Conservation (phyloP, 495 filamentous ascomycete genomes). For the Sphaerosporella brunnea region DNA sequence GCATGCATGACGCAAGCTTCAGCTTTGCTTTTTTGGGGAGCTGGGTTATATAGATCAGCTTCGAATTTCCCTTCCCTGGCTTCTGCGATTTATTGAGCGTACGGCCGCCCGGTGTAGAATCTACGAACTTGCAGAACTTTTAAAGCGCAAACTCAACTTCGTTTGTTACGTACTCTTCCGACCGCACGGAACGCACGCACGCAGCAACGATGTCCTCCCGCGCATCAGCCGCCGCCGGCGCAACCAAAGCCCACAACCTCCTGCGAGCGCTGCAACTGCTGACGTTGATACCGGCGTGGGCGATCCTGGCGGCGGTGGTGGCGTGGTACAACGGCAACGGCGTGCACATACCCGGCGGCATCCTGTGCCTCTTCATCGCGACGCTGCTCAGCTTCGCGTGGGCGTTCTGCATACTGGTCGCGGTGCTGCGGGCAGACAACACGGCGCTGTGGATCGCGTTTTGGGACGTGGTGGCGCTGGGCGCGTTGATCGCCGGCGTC, state of each 20-base stretch:
- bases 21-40: no score
- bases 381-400: slow-evolving; percentile 23
- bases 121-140: no score
- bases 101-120: no score
- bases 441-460: slow-evolving; percentile 23
- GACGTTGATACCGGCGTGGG: slow-evolving; percentile 20
- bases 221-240: no score
- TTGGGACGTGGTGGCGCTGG: slow-evolving; percentile 13
- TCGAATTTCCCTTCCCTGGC: no score
- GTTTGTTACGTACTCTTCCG: no score
- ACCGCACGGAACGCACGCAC: no score
- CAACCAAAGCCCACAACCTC: slow-evolving; percentile 8
- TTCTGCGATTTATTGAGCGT: no score
- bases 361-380: slow-evolving; percentile 21
- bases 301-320: slow-evolving; percentile 19
- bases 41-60: no score
- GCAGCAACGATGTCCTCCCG: no score
- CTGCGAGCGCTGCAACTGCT: slow-evolving; percentile 20
- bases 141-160: no score
- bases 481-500: slow-evolving; percentile 19
- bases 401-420: slow-evolving; percentile 21
- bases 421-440: slow-evolving; percentile 19
- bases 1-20: no score
- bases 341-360: slow-evolving; percentile 5
- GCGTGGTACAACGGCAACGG: slow-evolving; percentile 10